Conservation (phyloP, 352 stramenopile genomes). For the Phytophthora fragariae region DNA sequence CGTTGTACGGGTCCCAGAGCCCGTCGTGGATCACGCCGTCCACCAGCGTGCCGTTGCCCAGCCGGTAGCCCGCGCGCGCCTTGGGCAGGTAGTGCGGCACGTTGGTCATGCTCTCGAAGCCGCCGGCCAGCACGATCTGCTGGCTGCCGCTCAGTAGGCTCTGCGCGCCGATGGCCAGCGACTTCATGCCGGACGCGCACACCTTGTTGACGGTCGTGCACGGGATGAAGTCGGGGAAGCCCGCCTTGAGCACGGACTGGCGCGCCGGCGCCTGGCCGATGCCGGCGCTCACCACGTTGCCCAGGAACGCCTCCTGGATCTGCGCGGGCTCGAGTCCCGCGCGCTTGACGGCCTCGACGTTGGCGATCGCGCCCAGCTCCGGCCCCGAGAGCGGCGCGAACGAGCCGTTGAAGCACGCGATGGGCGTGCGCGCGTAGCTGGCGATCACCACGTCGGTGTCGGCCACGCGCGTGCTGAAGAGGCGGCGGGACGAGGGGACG, state of each 20-base stretch:
- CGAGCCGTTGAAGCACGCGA: slow-evolving; percentile 95
- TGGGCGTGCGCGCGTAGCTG: slow-evolving; percentile 96
- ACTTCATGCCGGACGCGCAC: slow-evolving; percentile 96
- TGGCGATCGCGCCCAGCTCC: slow-evolving; percentile 94
- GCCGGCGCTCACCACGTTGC: slow-evolving; percentile 97
- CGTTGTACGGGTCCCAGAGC: slow-evolving; percentile 98
- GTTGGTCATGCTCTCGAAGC: slow-evolving; percentile 99
- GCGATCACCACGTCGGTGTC: slow-evolving; percentile 94
- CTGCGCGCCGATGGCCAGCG: slow-evolving; percentile 85
- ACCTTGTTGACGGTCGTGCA: slow-evolving; percentile 99
- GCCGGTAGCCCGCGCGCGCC: slow-evolving; percentile 90
- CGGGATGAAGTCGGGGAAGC: slow-evolving; percentile 92
- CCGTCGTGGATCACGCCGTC: slow-evolving; percentile 95
- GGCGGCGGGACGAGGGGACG: slow-evolving; percentile 44
- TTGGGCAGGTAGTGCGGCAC: slow-evolving; percentile 97
- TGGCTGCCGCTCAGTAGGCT: slow-evolving; percentile 89
- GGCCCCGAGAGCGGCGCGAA: slow-evolving; percentile 90
- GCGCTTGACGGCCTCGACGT: slow-evolving; percentile 83
- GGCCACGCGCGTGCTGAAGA: slow-evolving; percentile 77
- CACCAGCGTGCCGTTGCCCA: slow-evolving; percentile 93
- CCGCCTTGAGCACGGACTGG: slow-evolving; percentile 93
- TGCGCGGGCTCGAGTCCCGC: slow-evolving; percentile 68
- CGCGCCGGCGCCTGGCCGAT: slow-evolving; percentile 96
- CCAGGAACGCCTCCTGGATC: slow-evolving; percentile 97
- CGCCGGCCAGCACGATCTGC: slow-evolving; percentile 93